A percentile compares a stretch with the other conserved stretches of the same genome.
These are phyloP conservation scores for Bacterosira constricta DNA, from an alignment of 108 stramenopile genomes.

Conservation along the genomic window DNA sequence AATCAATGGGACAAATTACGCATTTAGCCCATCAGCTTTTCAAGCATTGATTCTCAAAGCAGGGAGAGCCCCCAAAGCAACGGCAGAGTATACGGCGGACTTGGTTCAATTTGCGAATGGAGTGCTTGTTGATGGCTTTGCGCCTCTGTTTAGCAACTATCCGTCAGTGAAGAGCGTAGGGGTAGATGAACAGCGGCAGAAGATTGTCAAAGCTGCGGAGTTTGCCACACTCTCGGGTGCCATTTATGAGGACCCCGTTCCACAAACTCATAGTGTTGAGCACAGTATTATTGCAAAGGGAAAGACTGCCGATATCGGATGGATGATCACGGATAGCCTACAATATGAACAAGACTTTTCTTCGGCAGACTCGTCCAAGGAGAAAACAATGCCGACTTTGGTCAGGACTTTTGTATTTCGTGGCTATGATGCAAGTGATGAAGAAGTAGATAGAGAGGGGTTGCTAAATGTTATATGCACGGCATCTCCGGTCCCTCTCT, in stretches of 20 bases:
- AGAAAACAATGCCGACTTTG: slow-evolving; percentile 21
- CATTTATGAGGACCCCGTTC: slow-evolving; percentile 65
- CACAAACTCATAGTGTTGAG: slow-evolving; percentile 46
- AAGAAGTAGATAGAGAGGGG: slow-evolving; percentile 70
- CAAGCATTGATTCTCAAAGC: slow-evolving; percentile 57
- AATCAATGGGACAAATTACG: slow-evolving; percentile 51
- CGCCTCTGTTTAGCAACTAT: slow-evolving; percentile 35
- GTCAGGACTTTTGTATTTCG: slow-evolving; percentile 79
- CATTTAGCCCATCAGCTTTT: slow-evolving; percentile 42
- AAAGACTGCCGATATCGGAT: slow-evolving; percentile 73
- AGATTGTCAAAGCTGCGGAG: slow-evolving; percentile 53
- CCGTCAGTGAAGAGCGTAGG: slow-evolving; percentile 19
- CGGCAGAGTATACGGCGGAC: slow-evolving; percentile 62
- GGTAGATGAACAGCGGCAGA: slow-evolving; percentile 16
- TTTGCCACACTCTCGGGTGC: slow-evolving; percentile 72
- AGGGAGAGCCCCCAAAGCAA: slow-evolving; percentile 63
- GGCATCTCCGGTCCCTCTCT: slow-evolving; percentile 52
- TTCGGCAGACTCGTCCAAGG: slow-evolving; percentile 3
- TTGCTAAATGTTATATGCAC: slow-evolving; percentile 68
- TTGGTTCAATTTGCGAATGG: slow-evolving; percentile 65
- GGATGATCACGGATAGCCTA: slow-evolving; percentile 77
- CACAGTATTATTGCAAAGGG: slow-evolving; percentile 76
- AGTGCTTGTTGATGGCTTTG: slow-evolving; percentile 60
- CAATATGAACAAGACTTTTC: slow-evolving; percentile 45
- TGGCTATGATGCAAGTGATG: slow-evolving; percentile 90